A percentile compares a stretch with the other conserved stretches of the same genome.
Conservation (phyloP, 169 alveolate genomes). For the Perkinsus olseni region DNA sequence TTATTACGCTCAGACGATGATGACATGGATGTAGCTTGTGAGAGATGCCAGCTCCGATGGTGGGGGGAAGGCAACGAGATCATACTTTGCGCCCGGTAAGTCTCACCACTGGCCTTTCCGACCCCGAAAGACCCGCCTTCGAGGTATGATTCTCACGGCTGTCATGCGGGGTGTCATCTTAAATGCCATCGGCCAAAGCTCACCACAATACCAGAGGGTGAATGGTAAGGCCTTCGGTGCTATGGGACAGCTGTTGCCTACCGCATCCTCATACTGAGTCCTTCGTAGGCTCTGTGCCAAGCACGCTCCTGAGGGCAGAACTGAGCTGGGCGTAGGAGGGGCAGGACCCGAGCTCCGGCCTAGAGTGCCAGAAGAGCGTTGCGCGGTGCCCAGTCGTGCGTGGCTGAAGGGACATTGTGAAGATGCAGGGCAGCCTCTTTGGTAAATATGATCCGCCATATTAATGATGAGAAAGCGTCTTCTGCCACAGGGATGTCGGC, state of each 20-base stretch:
- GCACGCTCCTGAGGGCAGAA: neutral
- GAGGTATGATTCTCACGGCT: neutral
- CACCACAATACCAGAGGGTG: neutral
- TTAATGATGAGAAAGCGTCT: neutral
- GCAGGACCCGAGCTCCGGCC: neutral
- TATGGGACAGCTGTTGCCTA: too few species aligned
- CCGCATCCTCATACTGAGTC: too few species aligned
- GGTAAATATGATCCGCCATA: too few species aligned
- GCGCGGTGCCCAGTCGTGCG: neutral
- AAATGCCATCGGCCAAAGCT: neutral
- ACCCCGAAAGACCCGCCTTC: neutral
- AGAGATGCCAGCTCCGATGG: neutral
- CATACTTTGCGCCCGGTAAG: neutral
- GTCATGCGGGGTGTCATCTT: neutral
- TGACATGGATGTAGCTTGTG: neutral
- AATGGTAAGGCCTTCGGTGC: neutral
- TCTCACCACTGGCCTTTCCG: neutral
- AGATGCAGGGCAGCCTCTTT: neutral
- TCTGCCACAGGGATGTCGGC: neutral
- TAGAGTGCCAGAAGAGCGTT: neutral
- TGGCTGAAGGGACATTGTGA: neutral
- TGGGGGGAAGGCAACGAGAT: neutral
- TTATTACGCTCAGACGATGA: neutral
- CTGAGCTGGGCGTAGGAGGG: neutral
- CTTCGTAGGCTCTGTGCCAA: neutral